A percentile compares a stretch with the other conserved stretches of the same genome.
Conservation (phyloP, 108 stramenopile species). For the Asterionellopsis glacialis region DNA sequence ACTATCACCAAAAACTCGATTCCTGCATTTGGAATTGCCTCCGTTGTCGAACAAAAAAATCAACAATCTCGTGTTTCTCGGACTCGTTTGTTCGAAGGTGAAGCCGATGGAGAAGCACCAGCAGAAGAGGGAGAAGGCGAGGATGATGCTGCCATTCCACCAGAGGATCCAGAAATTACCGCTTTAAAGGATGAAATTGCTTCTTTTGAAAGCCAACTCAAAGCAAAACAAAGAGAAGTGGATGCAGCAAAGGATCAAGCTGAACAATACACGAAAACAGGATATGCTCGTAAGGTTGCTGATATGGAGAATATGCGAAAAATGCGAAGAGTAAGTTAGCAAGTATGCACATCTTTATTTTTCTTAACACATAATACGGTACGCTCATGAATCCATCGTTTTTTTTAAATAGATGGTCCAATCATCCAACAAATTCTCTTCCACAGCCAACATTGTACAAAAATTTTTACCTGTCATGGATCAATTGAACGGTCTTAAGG, state of each 20-base stretch:
- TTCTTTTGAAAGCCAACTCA: slow-evolving; percentile 48
- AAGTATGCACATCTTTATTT: not conserved
- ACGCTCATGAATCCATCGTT: not conserved
- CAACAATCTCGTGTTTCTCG: too few relatives aligned
- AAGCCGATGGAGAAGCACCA: not conserved
- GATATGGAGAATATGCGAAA: slow-evolving; percentile 75
- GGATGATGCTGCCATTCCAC: not conserved
- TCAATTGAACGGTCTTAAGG: slow-evolving; percentile 37
- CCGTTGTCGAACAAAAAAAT: too few relatives aligned
- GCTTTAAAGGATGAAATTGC: slow-evolving; percentile 61
- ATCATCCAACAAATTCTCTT: slow-evolving; percentile 36
- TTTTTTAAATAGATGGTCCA: slow-evolving; percentile 27
- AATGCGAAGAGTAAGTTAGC: slow-evolving; percentile 45
- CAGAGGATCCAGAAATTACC: slow-evolving; percentile 31
- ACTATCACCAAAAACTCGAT: too few relatives aligned
- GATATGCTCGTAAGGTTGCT: slow-evolving; percentile 79
- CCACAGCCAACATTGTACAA: slow-evolving; percentile 40
- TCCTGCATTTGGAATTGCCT: too few relatives aligned
- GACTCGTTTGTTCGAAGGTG: not conserved
- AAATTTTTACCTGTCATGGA: slow-evolving; percentile 67
- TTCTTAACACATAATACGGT: not conserved
- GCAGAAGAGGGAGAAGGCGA: not conserved
- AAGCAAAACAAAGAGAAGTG: slow-evolving; percentile 44
- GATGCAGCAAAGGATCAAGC: slow-evolving; percentile 33
- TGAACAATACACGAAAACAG: slow-evolving; percentile 65